Evolutionary conservation across 2,329 filamentous ascomycete genomes (phyloP).

Genomic region (Ramularia collo-cygni): DNA sequence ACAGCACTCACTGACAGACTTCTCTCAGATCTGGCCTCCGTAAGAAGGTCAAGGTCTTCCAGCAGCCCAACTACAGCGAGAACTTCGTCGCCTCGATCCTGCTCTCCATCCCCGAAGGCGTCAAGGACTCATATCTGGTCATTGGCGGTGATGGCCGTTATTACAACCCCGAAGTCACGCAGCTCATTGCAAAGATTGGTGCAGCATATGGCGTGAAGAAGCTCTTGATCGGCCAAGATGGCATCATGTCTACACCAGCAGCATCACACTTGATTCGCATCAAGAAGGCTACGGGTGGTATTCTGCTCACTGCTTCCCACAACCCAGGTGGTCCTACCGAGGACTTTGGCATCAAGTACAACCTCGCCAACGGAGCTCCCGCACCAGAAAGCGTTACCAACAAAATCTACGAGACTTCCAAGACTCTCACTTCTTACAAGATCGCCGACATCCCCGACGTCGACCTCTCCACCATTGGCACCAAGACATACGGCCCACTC

Average conservation of each 20-base stretch:
- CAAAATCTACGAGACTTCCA: constrained; percentile 92
- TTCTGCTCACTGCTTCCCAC: constrained; percentile 93
- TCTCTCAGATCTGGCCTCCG: constrained; percentile 95
- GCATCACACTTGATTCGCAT: constrained; percentile 95
- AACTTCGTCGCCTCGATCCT: constrained; percentile 91
- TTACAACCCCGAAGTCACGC: constrained; percentile 95
- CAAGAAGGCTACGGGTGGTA: constrained; percentile 90
- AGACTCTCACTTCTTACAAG: constrained; percentile 86
- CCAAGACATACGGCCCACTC: constrained; percentile 72
- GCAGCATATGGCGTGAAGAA: constrained; percentile 98
- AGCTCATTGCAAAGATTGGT: constrained; percentile 95
- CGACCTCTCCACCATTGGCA: constrained; percentile 76
- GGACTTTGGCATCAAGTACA: constrained; percentile 99
- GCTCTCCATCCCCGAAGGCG: constrained; percentile 92
- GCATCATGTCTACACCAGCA: constrained; percentile 92
- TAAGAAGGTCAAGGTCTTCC: constrained; percentile 98
- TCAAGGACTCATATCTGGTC: constrained; percentile 79
- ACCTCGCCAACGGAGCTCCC: constrained; percentile 90
- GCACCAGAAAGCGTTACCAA: constrained; percentile 95
- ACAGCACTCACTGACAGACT: neutral
- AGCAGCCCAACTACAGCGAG: constrained; percentile 91
- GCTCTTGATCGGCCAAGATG: constrained; percentile 89
- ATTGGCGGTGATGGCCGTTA: constrained; percentile 96
- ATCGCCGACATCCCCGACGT: constrained; percentile 79
- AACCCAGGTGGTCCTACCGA: constrained; percentile 95